phyloP scores from a whole-genome alignment of 441 rosid species.

The Oxalis stricta region DNA sequence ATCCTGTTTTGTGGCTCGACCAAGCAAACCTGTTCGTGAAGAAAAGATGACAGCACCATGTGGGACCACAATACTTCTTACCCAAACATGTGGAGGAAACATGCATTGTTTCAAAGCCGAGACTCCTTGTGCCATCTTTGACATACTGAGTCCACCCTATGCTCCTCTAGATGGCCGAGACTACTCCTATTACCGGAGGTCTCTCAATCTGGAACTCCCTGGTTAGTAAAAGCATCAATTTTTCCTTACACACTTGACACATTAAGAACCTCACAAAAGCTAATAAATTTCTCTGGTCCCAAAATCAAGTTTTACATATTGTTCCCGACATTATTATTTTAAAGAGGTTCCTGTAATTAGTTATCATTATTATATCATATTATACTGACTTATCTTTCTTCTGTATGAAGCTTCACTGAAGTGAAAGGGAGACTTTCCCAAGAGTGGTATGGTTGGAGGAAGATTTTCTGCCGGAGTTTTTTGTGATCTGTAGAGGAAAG shows the following conservation, averaged over 20 bases:
- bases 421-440: no score
- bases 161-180: constrained; percentile 46
- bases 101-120: constrained; percentile 60
- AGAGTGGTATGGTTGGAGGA: no score
- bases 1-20: constrained; percentile 33
- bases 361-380: no score
- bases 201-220: constrained; percentile 37
- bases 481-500: no score
- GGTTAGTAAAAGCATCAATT: constrained; percentile 23
- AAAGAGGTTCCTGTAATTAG: no score
- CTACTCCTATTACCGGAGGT: constrained; percentile 51
- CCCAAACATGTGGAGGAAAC: constrained; percentile 51
- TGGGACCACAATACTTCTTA: constrained; percentile 39
- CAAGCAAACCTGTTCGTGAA: constrained; percentile 41
- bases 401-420: no score
- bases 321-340: no score
- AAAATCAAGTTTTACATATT: no score
- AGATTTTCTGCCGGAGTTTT: no score
- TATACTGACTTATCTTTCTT: no score
- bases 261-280: no score
- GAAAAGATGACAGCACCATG: constrained; percentile 40
- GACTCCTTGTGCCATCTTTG: constrained; percentile 62
- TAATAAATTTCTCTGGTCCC: no score
- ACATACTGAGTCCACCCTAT: constrained; percentile 67
- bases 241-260: not conserved